A percentile compares a stretch with the other conserved stretches of the same genome.
phyloP scores from a whole-genome alignment of 2,329 filamentous ascomycete species.

The Nigrograna mackinnonii region DNA sequence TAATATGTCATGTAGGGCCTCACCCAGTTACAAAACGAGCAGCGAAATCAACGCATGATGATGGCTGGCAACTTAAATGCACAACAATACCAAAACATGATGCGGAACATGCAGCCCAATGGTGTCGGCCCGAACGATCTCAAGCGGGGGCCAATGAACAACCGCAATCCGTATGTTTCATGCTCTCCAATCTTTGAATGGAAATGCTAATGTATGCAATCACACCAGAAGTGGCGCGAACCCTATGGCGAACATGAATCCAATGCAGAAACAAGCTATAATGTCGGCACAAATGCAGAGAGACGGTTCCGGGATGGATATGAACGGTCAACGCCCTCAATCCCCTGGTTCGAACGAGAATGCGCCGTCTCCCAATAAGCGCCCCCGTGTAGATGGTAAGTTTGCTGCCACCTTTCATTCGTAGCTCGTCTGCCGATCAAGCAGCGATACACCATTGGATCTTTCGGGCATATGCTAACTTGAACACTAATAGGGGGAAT shows the following conservation, averaged over 20 bases:
- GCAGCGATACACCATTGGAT: no score
- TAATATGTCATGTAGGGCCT: slow-evolving; percentile 57
- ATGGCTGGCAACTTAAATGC: slow-evolving; percentile 64
- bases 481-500: slow-evolving; percentile 71
- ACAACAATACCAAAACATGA: slow-evolving; percentile 60
- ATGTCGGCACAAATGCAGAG: slow-evolving; percentile 80
- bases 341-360: slow-evolving; percentile 86
- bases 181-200: slow-evolving; percentile 1
- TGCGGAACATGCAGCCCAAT: slow-evolving; percentile 61
- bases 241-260: slow-evolving; percentile 69
- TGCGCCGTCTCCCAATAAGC: slow-evolving; percentile 89
- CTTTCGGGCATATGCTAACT: slow-evolving; percentile 54
- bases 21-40: slow-evolving; percentile 71
- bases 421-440: no score
- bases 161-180: slow-evolving; percentile 68
- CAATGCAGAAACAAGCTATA: slow-evolving; percentile 56
- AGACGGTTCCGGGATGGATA: slow-evolving; percentile 85
- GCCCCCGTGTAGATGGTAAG: slow-evolving; percentile 77
- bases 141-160: slow-evolving; percentile 78
- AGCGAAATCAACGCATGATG: slow-evolving; percentile 69
- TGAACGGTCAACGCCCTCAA: slow-evolving; percentile 73
- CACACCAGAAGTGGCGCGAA: slow-evolving; percentile 23
- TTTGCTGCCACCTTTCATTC: not conserved
- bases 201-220: no score
- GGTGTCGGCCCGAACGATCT: slow-evolving; percentile 62